These are phyloP conservation scores for Herpomyces periplanetae DNA, from an alignment of 2,329 filamentous ascomycete species.

Conservation along the genomic window DNA sequence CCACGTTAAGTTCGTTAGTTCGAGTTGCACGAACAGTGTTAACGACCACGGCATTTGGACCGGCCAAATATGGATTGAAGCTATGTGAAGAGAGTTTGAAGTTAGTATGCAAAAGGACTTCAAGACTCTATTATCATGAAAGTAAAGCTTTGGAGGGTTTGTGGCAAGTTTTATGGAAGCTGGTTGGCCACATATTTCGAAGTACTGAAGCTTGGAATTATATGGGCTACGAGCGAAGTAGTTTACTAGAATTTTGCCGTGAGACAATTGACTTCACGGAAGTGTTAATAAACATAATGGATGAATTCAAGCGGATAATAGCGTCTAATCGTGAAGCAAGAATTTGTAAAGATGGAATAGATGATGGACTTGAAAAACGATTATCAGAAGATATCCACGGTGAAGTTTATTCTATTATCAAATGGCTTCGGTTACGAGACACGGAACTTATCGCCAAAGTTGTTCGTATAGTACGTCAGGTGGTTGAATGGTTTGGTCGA, in stretches of 20 bases:
- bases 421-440: conserved; percentile 67
- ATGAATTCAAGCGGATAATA: no score
- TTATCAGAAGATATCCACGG: conserved; percentile 22
- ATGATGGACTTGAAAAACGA: no score
- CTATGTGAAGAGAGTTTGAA: conserved; percentile 20
- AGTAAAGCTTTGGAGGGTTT: conserved; percentile 26
- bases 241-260: conserved; percentile 70
- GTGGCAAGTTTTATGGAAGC: conserved; percentile 54
- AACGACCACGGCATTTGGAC: conserved; percentile 16
- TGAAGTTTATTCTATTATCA: conserved; percentile 27
- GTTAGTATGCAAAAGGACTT: conserved; percentile 21
- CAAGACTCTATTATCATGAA: conserved; percentile 17
- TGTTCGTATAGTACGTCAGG: conserved; percentile 42
- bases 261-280: conserved; percentile 84
- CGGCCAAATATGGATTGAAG: conserved; percentile 18
- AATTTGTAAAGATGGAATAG: no score
- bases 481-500: conserved; percentile 40
- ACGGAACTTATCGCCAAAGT: conserved; percentile 44
- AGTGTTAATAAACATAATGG: conserved; percentile 33
- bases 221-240: conserved; percentile 24
- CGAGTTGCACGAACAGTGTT: conserved; percentile 16
- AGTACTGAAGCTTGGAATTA: conserved; percentile 49
- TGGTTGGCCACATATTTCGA: conserved; percentile 37
- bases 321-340: no score
- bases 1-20: conserved; percentile 15